Base-by-base conservation (phyloP, 352 stramenopile genomes). In the Globisporangium echinulatum region DNA sequence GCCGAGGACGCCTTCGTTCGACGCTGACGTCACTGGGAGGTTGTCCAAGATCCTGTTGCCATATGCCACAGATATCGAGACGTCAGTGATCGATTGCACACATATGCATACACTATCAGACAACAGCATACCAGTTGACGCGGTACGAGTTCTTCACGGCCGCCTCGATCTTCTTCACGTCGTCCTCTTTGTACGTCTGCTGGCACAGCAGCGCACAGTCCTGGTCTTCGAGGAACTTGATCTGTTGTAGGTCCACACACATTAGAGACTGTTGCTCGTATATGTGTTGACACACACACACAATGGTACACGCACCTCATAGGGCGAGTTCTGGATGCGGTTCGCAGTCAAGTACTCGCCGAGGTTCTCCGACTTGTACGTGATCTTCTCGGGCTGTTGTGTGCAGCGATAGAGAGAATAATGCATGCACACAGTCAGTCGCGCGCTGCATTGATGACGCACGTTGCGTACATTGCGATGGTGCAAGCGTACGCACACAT, bases 301-400 rank as follows among this genome's bases (percentile, higher is more conserved):
- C 40, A n/a, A 33, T 15, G 25, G 2, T 25, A 25, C 25, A 39
- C 51, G 44, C 52, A 86, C 76, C 39, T 96, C 76, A 71, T 99
- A 99, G 37, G 95, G 88, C 14, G 96, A 99, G 72, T 97, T 99
- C 77, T 99, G 94, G 65, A 99, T 99, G 57, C 96, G 92, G 70
- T 99, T 98, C 17, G 97, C 97, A 38, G 90, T 96, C 51, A 99
- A 77, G 63, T 99, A 98, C 76, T 99, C 97, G 53, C 98, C 98
- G 52, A 99, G 75, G 70, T 99, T 99, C 74, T 99, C 97, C 54
- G 92, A 97, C 49, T 98, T 97, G 81, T 98, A 97, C 74, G 98
- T 88, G 25, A 95, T 93, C 56, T 91, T 83, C 52, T 89, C 68
- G 0, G 95, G 92, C 73, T 90, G 62, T 15, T 40, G 11, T 33